Evolutionary conservation across 1,284 basidiomycete species (phyloP).

Genomic region (Naganishia liquefaciens): DNA sequence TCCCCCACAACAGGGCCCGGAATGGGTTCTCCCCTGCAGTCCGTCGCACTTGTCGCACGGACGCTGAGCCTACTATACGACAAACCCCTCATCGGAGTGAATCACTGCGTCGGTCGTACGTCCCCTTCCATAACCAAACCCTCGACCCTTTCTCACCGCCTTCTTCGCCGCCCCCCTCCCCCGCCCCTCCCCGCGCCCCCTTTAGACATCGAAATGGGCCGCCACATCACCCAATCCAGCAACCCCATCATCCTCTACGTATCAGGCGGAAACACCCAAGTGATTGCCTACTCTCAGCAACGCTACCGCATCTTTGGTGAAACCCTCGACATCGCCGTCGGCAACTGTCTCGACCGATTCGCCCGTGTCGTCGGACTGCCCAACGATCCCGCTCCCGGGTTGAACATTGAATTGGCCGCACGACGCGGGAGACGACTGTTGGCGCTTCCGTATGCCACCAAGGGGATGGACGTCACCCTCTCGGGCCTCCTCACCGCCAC

Average conservation of each 20-base stretch:
- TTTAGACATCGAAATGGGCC: conserved; percentile 99
- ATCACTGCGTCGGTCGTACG: conserved; percentile 97
- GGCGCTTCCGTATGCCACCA: conserved; percentile 89
- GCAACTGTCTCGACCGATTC: conserved; percentile 97
- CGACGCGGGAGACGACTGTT: conserved; percentile 76
- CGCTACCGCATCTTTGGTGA: conserved; percentile 98
- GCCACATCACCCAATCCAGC: conserved; percentile 88
- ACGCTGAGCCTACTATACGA: conserved; percentile 83
- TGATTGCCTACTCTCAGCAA: conserved; percentile 96
- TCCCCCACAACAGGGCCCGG: conserved; percentile 78
- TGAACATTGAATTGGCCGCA: conserved; percentile 95
- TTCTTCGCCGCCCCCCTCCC: not conserved
- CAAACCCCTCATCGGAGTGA: conserved; percentile 94
- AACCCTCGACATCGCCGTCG: conserved; percentile 97
- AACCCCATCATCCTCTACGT: conserved; percentile 98
- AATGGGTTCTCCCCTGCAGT: conserved; percentile 96
- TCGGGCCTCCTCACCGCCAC: conserved; percentile 87
- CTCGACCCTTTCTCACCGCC: not conserved
- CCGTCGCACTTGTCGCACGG: conserved; percentile 91
- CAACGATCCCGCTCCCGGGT: conserved; percentile 97
- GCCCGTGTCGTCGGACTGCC: conserved; percentile 92
- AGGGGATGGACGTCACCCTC: conserved; percentile 97
- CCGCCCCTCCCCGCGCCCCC: conserved; percentile 28
- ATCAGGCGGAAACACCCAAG: conserved; percentile 98
- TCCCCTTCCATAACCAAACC: conserved; percentile 39